Conservation (phyloP, 495 filamentous ascomycete genomes). For the Annulohypoxylon moriforme region DNA sequence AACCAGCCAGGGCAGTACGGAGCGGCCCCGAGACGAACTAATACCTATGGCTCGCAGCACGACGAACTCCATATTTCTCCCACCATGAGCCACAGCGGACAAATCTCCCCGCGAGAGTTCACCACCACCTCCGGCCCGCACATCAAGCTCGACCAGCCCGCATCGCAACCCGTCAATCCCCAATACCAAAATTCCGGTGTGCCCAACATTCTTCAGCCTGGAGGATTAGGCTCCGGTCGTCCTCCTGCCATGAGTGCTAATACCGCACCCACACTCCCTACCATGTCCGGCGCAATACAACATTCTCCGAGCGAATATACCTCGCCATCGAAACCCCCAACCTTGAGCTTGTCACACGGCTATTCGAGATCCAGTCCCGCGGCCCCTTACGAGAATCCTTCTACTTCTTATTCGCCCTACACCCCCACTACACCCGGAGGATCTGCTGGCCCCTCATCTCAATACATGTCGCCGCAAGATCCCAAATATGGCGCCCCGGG, state of each 20-base stretch:
- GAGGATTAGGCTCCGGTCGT: constrained; percentile 62
- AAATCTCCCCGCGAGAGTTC: constrained; percentile 63
- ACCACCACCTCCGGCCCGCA: constrained; percentile 61
- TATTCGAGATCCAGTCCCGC: constrained; percentile 90
- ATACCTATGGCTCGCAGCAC: constrained; percentile 58
- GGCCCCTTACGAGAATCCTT: constrained; percentile 64
- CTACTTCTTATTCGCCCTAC: constrained; percentile 78
- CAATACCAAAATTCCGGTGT: constrained; percentile 68
- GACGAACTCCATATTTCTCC: constrained; percentile 86
- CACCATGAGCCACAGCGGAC: constrained; percentile 60
- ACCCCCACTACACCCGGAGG: constrained; percentile 72
- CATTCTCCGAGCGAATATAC: constrained; percentile 70
- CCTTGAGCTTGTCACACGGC: constrained; percentile 68
- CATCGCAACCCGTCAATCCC: constrained; percentile 59
- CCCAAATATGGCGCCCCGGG: constrained; percentile 74
- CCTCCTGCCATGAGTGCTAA: constrained; percentile 75
- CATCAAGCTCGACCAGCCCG: constrained; percentile 72
- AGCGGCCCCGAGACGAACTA: constrained; percentile 55
- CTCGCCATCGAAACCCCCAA: constrained; percentile 73
- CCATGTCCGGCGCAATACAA: constrained; percentile 63
- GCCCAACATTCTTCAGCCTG: constrained; percentile 78
- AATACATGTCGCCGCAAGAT: constrained; percentile 75
- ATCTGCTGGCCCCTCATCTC: constrained; percentile 57
- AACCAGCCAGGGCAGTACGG: constrained; percentile 60
- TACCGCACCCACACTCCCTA: constrained; percentile 77